Percentiles rank a stretch among this genome's conserved stretches.
Conservation (phyloP, 139 green algal genomes). For the Parachlorella kessleri region DNA sequence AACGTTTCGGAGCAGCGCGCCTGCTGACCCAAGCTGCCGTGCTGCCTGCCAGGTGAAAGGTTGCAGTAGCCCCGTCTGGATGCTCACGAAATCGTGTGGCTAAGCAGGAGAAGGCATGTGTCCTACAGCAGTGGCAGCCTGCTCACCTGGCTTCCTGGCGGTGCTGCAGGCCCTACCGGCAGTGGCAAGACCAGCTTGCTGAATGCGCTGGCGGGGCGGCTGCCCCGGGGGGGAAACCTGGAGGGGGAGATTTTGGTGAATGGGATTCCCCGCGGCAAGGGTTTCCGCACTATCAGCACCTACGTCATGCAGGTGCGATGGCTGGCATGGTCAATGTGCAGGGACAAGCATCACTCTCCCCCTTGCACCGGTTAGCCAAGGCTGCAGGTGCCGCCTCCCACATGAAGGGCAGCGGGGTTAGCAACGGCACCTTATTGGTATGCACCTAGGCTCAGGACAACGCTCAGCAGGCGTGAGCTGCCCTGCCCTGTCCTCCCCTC, state of each 20-base stretch:
- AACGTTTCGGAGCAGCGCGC: too few species aligned
- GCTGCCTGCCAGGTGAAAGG: not conserved
- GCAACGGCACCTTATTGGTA: not conserved
- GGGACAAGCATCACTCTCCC: too few species aligned
- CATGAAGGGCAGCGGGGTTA: not conserved
- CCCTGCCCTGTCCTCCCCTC: not conserved
- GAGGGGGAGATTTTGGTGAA: constrained; percentile 31
- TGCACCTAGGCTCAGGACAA: not conserved
- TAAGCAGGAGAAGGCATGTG: too few species aligned
- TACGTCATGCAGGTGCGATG: constrained; percentile 14
- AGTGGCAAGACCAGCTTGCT: constrained; percentile 35
- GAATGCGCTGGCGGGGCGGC: constrained; percentile 16
- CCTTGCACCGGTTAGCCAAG: not conserved
- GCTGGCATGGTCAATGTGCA: not conserved
- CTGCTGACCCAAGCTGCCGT: not conserved
- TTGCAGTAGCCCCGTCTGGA: not conserved
- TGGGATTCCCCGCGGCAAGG: not conserved
- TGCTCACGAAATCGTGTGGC: not conserved
- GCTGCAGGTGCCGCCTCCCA: not conserved
- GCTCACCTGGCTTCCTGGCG: too few species aligned
- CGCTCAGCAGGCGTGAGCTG: not conserved
- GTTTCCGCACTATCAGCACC: constrained; percentile 21
- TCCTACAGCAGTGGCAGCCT: too few species aligned
- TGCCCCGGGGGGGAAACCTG: not conserved
- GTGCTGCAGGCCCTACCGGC: not conserved